These are phyloP conservation scores for Phytophthora europaea DNA, from an alignment of 352 stramenopile species.

Conservation along the genomic window DNA sequence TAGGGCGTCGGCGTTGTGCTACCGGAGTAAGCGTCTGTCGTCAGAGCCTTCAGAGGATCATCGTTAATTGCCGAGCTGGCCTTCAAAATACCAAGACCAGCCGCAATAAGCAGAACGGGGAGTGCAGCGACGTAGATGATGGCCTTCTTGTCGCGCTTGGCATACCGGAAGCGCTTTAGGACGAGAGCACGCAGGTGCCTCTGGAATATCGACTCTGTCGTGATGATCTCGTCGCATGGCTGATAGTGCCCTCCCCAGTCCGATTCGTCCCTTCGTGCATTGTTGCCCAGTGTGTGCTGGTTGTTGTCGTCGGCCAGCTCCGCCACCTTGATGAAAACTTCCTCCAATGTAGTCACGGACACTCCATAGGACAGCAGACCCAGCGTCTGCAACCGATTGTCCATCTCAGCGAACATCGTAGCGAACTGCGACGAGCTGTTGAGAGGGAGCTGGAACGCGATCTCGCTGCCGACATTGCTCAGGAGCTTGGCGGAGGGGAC, in stretches of 20 bases:
- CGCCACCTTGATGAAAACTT: constrained; percentile 82
- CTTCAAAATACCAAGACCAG: constrained; percentile 57
- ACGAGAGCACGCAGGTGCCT: constrained; percentile 50
- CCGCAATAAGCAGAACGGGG: constrained; percentile 54
- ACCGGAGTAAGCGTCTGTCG: constrained; percentile 16
- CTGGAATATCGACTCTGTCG: constrained; percentile 22
- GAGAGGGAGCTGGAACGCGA: constrained; percentile 72
- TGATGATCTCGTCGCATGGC: constrained; percentile 23
- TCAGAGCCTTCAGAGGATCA: constrained; percentile 44
- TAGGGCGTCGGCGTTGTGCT: constrained; percentile 44
- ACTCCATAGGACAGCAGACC: constrained; percentile 56
- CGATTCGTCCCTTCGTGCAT: neutral
- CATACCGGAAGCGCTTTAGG: constrained; percentile 59
- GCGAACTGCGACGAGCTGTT: constrained; percentile 54
- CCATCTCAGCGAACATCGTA: constrained; percentile 65
- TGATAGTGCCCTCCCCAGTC: constrained; percentile 9
- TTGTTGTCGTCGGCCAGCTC: constrained; percentile 47
- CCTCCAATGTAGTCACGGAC: constrained; percentile 86
- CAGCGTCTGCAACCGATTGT: constrained; percentile 45
- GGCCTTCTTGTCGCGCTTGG: constrained; percentile 57
- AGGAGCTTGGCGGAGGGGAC: constrained; percentile 51
- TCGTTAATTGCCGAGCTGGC: constrained; percentile 28
- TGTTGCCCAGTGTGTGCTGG: constrained; percentile 43
- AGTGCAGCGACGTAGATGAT: constrained; percentile 56
- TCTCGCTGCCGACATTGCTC: constrained; percentile 79